Percentiles rank a stretch among this genome's conserved stretches.
Evolutionary conservation across 225 moss, liverwort and hornwort species (phyloP).

Genomic region (Bryoerythrophyllum caledonicum): DNA sequence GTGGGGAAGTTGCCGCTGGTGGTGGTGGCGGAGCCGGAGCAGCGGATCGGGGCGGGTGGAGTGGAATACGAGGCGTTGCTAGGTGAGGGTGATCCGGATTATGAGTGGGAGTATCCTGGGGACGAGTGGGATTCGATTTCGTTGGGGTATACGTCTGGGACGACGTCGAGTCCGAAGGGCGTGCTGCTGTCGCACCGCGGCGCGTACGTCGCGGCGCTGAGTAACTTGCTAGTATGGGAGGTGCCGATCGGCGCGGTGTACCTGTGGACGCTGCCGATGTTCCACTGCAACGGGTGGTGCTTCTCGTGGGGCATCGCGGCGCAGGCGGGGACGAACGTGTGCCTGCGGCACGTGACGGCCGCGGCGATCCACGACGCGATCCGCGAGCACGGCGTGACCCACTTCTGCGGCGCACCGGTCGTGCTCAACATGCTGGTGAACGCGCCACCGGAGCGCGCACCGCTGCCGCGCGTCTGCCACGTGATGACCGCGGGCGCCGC

Average conservation of each 20-base stretch:
- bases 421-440: slow-evolving; percentile 75
- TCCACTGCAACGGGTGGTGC: slow-evolving; percentile 90
- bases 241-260: slow-evolving; percentile 57
- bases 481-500: slow-evolving; percentile 76
- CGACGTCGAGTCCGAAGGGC: slow-evolving; percentile 82
- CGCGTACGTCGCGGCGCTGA: slow-evolving; percentile 59
- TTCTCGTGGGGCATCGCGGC: slow-evolving; percentile 73
- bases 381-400: slow-evolving; percentile 60
- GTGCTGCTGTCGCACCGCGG: slow-evolving; percentile 76
- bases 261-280: slow-evolving; percentile 82
- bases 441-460: slow-evolving; percentile 40
- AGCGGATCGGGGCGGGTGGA: slow-evolving; percentile 28
- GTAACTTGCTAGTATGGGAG: slow-evolving; percentile 48
- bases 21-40: slow-evolving; percentile 60
- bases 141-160: slow-evolving; percentile 82
- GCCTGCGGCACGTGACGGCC: slow-evolving; percentile 55
- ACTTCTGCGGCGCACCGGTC: slow-evolving; percentile 79
- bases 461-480: slow-evolving; percentile 26
- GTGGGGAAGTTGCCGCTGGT: slow-evolving; percentile 48
- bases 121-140: slow-evolving; percentile 86
- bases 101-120: slow-evolving; percentile 44
- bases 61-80: slow-evolving; percentile 65
- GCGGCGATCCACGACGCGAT: slow-evolving; percentile 61
- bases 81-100: slow-evolving; percentile 48
- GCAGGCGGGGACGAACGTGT: slow-evolving; percentile 76